Evolutionary conservation across 2,329 filamentous ascomycete species (phyloP), one percentile per base, ranked within the genome.

Genomic region (Dothideomycetidae sp.): DNA sequence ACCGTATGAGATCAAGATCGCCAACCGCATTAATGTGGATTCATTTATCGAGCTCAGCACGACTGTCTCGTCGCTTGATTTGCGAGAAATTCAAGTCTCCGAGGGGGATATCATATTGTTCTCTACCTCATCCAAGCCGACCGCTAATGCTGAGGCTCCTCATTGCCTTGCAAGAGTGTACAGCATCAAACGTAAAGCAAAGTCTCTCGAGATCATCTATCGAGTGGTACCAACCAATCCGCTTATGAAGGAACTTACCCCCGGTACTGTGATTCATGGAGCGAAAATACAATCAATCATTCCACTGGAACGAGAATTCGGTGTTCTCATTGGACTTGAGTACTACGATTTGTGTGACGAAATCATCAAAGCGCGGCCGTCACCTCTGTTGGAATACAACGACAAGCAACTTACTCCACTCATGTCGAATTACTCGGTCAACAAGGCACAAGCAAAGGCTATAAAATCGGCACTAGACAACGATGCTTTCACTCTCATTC

Each of bases 271-370:
- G 28, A 67, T 93, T 0, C 71, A 75, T 49, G 85, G 77, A 2
- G 68, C 82, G 40, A 93, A 92, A 53, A 76, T 98, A 46, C 84
- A 85, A 37, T 93, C 88, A 42, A 81, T 98, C 65, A 93, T 81
- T 2, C 90, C 90, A 0, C 78, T 96, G 36, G 88, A 98, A 62
- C 78, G 90, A 56, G 90, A 98, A 59, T 98, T 86, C 55, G 90
- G 85, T 40, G 84, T 90, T 1, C 62, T 98, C 18, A 81, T 85
- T 60, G 88, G 82, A 50, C 60, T 98, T 45, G 81, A 93, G 55
- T 96, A 92, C 57, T 98, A 96, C 50, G 90, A 98, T 58, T 68
- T 98, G 13, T 92, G 88, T 64, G 80, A 88, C 41, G 90, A 98
- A 59, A 82, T 98, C 40, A 67, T 92, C 33, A 76, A 77, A 49